These are phyloP conservation scores for Ophiostoma ulmi DNA, from an alignment of 2,329 filamentous ascomycete species.

Conservation along the genomic window DNA sequence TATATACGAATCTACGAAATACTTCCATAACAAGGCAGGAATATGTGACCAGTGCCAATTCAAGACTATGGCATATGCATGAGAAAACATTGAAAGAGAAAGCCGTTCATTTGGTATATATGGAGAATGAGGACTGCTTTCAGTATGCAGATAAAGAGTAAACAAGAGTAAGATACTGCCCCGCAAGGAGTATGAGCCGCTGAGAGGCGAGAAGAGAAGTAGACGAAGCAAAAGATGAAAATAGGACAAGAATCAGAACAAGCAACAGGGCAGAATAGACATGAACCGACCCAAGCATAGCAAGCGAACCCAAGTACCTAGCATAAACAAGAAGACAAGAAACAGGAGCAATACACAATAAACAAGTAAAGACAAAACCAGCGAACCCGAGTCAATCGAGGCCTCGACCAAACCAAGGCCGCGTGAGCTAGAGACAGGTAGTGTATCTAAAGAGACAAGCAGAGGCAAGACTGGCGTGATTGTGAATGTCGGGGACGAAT, in stretches of 20 bases:
- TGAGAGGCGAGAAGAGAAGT: not conserved
- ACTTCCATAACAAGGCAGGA: not conserved
- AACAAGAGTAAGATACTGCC: not conserved
- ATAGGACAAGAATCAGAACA: not conserved
- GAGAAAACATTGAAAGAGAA: not conserved
- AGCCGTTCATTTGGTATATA: conserved; percentile 7
- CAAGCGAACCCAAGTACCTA: not conserved
- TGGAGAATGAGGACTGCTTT: not conserved
- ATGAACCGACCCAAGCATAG: not conserved
- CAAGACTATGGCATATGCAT: not conserved
- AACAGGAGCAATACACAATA: not conserved
- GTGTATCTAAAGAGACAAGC: not conserved
- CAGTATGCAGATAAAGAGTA: not conserved
- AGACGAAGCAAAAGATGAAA: not conserved
- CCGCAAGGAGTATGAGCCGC: conserved; percentile 3
- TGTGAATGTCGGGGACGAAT: not conserved
- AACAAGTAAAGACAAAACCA: not conserved
- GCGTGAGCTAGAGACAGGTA: not conserved
- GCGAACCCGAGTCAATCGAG: not conserved
- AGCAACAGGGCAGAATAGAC: not conserved
- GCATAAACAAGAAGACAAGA: not conserved
- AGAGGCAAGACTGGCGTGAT: not conserved
- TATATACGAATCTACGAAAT: conserved; percentile 1
- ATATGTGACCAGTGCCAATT: not conserved
- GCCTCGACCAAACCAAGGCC: not conserved